phyloP scores from a whole-genome alignment of 345 rosid genomes.

The Syzygium jambos region DNA sequence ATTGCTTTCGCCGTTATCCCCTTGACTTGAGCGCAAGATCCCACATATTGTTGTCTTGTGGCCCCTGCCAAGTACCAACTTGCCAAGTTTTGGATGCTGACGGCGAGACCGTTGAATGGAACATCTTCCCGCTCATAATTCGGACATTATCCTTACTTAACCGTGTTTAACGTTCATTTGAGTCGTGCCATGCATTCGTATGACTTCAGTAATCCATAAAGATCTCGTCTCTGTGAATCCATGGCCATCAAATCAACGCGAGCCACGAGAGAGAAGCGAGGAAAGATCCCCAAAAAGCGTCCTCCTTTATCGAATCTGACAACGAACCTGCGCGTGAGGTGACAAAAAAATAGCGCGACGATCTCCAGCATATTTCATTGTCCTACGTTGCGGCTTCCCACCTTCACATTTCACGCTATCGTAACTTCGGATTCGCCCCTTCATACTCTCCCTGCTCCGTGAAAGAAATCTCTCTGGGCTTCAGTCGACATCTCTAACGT shows the following conservation, averaged over 20 bases:
- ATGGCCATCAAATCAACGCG: neutral
- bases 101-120: no score
- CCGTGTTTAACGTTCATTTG: neutral
- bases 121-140: neutral
- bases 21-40: neutral
- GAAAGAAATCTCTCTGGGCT: neutral
- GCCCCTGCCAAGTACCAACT: neutral
- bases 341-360: neutral
- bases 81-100: no score
- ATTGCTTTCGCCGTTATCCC: neutral
- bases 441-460: neutral
- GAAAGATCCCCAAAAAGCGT: neutral
- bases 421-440: no score
- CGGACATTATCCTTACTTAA: neutral
- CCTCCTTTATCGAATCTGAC: neutral
- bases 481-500: neutral
- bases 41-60: neutral
- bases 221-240: neutral
- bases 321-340: neutral
- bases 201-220: neutral
- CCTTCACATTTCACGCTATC: neutral
- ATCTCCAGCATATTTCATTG: neutral
- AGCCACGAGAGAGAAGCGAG: neutral
- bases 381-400: neutral
- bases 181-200: neutral